phyloP scores from a whole-genome alignment of 2,329 filamentous ascomycete species.

The Pestalotiopsis sp. region DNA sequence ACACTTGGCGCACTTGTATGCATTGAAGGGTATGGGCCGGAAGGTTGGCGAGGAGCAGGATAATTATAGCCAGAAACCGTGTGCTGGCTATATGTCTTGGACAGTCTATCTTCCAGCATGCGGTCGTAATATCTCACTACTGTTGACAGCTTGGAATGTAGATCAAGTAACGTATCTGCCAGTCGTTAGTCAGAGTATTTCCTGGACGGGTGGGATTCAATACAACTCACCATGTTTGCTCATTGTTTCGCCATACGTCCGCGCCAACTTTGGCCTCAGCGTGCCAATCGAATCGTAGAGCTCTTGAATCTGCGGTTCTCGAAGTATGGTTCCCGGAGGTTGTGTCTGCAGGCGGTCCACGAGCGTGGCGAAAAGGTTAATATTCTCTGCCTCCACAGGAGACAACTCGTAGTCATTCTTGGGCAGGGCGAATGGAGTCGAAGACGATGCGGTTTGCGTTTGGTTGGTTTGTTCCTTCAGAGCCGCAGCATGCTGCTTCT shows the following conservation, averaged over 20 bases:
- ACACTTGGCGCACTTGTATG: constrained; percentile 52
- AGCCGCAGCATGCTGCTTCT: constrained; percentile 82
- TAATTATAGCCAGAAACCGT: constrained; percentile 67
- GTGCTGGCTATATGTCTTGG: constrained; percentile 88
- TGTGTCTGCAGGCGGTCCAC: constrained; percentile 95
- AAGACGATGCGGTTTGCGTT: constrained; percentile 47
- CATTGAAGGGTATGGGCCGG: constrained; percentile 73
- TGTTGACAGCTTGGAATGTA: constrained; percentile 93
- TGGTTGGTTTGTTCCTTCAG: constrained; percentile 77
- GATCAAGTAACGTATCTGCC: constrained; percentile 84
- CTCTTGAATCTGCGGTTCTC: constrained; percentile 97
- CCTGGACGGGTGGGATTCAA: neutral
- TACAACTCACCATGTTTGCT: constrained; percentile 84
- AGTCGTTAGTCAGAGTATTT: constrained; percentile 33
- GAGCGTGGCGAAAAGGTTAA: constrained; percentile 91
- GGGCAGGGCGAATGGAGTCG: constrained; percentile 62
- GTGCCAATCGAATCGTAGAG: constrained; percentile 97
- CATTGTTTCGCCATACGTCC: constrained; percentile 98
- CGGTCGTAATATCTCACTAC: constrained; percentile 97
- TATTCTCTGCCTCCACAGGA: constrained; percentile 93
- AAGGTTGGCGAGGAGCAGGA: constrained; percentile 52
- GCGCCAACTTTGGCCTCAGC: constrained; percentile 86
- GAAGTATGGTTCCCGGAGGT: constrained; percentile 90
- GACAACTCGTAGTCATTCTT: constrained; percentile 96
- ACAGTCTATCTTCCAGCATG: constrained; percentile 95